These are phyloP conservation scores for Fomitopsis palustris DNA, from an alignment of 1,284 basidiomycete species.

Conservation along the genomic window DNA sequence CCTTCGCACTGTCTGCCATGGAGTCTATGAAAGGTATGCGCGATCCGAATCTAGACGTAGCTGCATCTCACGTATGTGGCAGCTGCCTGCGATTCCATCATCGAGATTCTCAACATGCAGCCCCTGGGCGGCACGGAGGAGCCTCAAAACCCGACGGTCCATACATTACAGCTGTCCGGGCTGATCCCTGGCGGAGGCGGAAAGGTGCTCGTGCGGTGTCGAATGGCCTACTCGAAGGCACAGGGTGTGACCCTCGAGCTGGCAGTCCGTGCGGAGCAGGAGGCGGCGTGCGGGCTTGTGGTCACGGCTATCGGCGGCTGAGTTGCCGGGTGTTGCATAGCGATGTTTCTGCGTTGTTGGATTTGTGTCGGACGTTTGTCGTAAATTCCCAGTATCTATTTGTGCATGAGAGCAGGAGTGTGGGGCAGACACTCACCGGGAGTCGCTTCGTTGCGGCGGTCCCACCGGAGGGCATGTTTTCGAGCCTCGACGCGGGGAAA, in stretches of 20 bases:
- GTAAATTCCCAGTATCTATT: constrained; percentile 8
- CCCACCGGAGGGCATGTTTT: not conserved
- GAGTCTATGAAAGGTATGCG: constrained; percentile 88
- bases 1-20: constrained; percentile 90
- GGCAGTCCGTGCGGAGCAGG: constrained; percentile 88
- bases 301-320: constrained; percentile 83
- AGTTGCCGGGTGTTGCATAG: constrained; percentile 3
- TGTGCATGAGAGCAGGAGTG: constrained; percentile 6
- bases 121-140: constrained; percentile 86
- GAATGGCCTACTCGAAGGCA: constrained; percentile 92
- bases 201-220: constrained; percentile 88
- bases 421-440: not conserved
- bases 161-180: constrained; percentile 93
- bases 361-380: constrained; percentile 3
- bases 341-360: not conserved
- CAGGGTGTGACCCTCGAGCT: constrained; percentile 96
- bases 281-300: constrained; percentile 83
- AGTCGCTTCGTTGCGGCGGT: not conserved
- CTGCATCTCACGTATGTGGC: constrained; percentile 11
- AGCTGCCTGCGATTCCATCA: constrained; percentile 91
- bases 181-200: constrained; percentile 87
- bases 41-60: not conserved
- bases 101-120: constrained; percentile 96
- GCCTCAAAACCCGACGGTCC: constrained; percentile 82
- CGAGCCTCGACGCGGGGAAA: constrained; percentile 2